Evolutionary conservation across 2,329 filamentous ascomycete genomes (phyloP).

Genomic region (Colletotrichum echinochloae): DNA sequence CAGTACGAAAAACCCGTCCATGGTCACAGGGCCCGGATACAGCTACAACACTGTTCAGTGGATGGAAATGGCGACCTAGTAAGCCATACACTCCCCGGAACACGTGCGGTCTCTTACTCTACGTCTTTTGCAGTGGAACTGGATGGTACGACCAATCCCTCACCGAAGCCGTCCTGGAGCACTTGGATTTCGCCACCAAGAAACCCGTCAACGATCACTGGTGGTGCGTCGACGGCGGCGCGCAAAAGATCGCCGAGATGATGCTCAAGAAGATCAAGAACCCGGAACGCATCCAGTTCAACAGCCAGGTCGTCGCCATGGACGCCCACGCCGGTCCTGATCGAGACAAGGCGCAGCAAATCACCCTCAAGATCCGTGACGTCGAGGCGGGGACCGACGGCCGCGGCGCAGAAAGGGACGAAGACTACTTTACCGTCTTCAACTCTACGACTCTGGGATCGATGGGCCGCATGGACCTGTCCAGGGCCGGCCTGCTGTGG

Average conservation of each 20-base stretch:
- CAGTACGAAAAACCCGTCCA: neutral
- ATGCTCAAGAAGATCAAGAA: neutral
- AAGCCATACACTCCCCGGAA: neutral
- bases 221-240: neutral
- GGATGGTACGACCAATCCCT: neutral
- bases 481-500: neutral
- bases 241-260: neutral
- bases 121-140: neutral
- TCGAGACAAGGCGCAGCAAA: neutral
- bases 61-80: slow-evolving; percentile 44
- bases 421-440: slow-evolving; percentile 46
- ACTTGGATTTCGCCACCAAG: neutral
- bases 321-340: neutral
- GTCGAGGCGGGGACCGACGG: neutral
- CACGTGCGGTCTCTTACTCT: neutral
- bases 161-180: neutral
- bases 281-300: too few species aligned
- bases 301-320: neutral
- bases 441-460: slow-evolving; percentile 46
- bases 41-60: neutral
- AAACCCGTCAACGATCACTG: neutral
- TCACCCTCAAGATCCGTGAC: neutral
- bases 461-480: slow-evolving; percentile 47
- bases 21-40: neutral
- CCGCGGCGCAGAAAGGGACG: slow-evolving; percentile 1